Evolutionary conservation across 306 rosid species (phyloP).

Genomic region (Biancaea sappan): DNA sequence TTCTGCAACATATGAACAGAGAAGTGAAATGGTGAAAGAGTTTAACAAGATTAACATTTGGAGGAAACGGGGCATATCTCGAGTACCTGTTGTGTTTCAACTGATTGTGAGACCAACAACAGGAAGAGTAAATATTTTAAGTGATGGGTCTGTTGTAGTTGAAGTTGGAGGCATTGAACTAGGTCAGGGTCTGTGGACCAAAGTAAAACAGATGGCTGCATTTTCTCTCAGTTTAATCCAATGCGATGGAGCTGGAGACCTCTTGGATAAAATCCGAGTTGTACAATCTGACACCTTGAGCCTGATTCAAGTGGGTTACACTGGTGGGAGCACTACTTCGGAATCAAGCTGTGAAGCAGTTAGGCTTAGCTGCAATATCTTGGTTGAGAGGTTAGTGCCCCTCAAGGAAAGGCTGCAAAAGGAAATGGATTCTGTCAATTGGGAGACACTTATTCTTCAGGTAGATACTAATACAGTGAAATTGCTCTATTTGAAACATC

Average conservation of each 20-base stretch:
- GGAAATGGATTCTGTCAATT: conserved; percentile 57
- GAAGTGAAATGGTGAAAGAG: conserved; percentile 55
- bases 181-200: conserved; percentile 99
- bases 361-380: conserved; percentile 66
- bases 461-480: conserved; percentile 45
- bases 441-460: conserved; percentile 79
- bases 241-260: conserved; percentile 50
- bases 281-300: conserved; percentile 78
- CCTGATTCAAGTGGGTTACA: conserved; percentile 83
- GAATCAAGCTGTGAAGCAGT: conserved; percentile 94
- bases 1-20: conserved; percentile 57
- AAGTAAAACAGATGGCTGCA: conserved; percentile 87
- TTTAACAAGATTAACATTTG: conserved; percentile 69
- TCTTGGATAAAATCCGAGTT: conserved; percentile 70
- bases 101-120: conserved; percentile 55
- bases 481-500: too few relatives aligned
- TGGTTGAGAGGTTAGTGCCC: conserved; percentile 76
- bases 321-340: conserved; percentile 91
- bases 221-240: conserved; percentile 61
- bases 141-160: conserved; percentile 71
- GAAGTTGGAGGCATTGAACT: conserved; percentile 92
- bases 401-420: conserved; percentile 59
- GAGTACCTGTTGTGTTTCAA: conserved; percentile 56
- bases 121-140: conserved; percentile 74
- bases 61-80: conserved; percentile 80